Evolutionary conservation across 1,284 basidiomycete genomes (phyloP).

Genomic region (Ceratobasidium sp.): DNA sequence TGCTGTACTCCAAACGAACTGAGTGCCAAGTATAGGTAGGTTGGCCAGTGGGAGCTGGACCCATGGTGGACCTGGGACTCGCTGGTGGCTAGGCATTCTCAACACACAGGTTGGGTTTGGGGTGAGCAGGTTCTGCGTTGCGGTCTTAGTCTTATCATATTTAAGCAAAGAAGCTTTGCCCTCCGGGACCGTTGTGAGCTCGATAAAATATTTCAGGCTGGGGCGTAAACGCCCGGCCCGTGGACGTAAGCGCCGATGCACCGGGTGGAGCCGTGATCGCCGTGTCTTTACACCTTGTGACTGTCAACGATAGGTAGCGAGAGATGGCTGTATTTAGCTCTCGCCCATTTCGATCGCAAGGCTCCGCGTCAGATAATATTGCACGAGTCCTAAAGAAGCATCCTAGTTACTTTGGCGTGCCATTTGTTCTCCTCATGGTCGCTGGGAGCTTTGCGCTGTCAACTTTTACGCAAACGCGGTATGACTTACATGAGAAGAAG

Average conservation of each 20-base stretch:
- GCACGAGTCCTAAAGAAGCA: conserved; percentile 50
- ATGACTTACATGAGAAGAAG: conserved; percentile 86
- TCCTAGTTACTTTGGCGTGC: conserved; percentile 81
- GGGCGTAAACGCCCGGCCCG: neutral
- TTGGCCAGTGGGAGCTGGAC: conserved; percentile 73
- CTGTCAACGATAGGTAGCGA: neutral
- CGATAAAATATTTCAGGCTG: conserved; percentile 9
- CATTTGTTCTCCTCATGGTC: conserved; percentile 87
- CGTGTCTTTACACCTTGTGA: neutral
- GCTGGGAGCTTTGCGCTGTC: conserved; percentile 85
- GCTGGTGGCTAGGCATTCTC: conserved; percentile 38
- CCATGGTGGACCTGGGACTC: conserved; percentile 66
- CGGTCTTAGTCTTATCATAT: neutral
- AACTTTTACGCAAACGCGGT: conserved; percentile 87
- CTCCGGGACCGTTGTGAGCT: neutral
- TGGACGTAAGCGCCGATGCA: conserved; percentile 7
- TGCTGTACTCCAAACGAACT: conserved; percentile 89
- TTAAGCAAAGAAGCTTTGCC: neutral
- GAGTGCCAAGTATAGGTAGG: conserved; percentile 78
- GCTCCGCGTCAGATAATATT: conserved; percentile 2
- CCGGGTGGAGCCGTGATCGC: conserved; percentile 6
- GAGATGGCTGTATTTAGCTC: conserved; percentile 30
- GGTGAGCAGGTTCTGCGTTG: neutral
- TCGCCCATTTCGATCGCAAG: conserved; percentile 19
- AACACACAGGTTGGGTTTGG: no score